A percentile compares a stretch with the other conserved stretches of the same genome.
Conservation (phyloP, 371 early-diverging fungal species). For the Actinomortierella wolfii region DNA sequence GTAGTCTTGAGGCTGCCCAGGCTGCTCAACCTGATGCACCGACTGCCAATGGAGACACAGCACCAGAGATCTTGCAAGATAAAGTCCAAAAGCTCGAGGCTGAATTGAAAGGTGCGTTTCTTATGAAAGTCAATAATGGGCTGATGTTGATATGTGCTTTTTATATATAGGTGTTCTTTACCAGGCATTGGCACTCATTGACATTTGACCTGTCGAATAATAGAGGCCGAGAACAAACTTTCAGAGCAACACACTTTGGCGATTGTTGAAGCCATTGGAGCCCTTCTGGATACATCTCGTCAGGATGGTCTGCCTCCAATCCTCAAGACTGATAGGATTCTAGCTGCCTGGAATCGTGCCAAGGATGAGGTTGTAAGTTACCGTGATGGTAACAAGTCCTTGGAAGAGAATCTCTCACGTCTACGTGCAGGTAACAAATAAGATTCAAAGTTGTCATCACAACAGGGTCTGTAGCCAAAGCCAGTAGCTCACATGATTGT, state of each 20-base stretch:
- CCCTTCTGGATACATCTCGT: conserved; percentile 14
- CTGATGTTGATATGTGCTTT: too few relatives aligned
- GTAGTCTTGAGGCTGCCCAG: conserved; percentile 9
- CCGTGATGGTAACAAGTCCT: conserved; percentile 20
- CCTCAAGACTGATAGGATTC: conserved; percentile 10
- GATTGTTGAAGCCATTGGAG: conserved; percentile 11
- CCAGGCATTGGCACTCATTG: too few relatives aligned
- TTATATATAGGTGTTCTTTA: too few relatives aligned
- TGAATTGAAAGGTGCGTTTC: conserved; percentile 12
- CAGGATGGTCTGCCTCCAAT: conserved; percentile 10
- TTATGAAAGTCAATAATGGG: too few relatives aligned
- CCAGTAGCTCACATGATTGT: too few relatives aligned
- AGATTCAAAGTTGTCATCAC: too few relatives aligned
- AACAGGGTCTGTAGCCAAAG: too few relatives aligned
- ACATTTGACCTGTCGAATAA: too few relatives aligned
- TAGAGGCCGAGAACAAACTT: conserved; percentile 13
- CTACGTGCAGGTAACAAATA: conserved; percentile 14
- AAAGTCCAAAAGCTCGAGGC: conserved; percentile 13
- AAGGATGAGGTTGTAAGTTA: conserved; percentile 24
- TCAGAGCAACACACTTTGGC: conserved; percentile 13
- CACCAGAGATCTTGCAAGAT: neutral
- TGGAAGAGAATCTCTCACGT: conserved; percentile 20
- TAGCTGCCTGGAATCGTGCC: conserved; percentile 23
- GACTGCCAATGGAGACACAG: conserved; percentile 3
- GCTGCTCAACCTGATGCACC: neutral